These are phyloP conservation scores for Fistulinella cinereoalba DNA, from an alignment of 1,284 basidiomycete species.

Conservation along the genomic window DNA sequence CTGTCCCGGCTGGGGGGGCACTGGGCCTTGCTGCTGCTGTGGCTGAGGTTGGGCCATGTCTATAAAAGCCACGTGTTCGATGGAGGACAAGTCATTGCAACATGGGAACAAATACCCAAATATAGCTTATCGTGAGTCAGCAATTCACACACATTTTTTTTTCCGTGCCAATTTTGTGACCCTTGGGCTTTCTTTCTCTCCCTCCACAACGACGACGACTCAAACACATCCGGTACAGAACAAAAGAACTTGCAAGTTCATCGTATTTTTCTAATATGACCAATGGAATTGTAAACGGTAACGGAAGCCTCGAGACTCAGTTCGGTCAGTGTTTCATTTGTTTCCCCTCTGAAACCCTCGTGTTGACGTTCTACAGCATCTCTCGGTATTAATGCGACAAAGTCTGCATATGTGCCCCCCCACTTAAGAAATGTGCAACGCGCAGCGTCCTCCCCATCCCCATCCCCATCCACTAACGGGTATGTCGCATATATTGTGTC, in stretches of 20 bases:
- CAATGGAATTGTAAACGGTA: slow-evolving; percentile 83
- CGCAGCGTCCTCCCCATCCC: slow-evolving; percentile 58
- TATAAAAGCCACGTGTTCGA: too few species aligned
- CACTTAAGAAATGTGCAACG: slow-evolving; percentile 82
- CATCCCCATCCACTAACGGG: slow-evolving; percentile 47
- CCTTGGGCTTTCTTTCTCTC: slow-evolving; percentile 22
- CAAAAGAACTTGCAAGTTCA: slow-evolving; percentile 32
- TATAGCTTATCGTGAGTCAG: slow-evolving; percentile 1
- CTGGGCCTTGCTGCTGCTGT: slow-evolving; percentile 22
- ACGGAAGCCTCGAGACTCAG: slow-evolving; percentile 75
- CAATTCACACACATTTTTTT: slow-evolving; percentile 33
- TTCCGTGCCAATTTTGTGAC: slow-evolving; percentile 18
- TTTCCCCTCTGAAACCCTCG: slow-evolving; percentile 18
- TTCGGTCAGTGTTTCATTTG: slow-evolving; percentile 64
- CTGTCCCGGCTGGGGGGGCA: slow-evolving; percentile 9
- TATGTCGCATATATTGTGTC: slow-evolving; percentile 35
- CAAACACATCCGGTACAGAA: slow-evolving; percentile 16
- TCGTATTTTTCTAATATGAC: slow-evolving; percentile 66
- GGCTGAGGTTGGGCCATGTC: slow-evolving; percentile 34
- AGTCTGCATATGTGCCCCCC: slow-evolving; percentile 91
- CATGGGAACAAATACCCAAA: slow-evolving; percentile 15
- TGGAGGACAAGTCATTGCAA: too few species aligned
- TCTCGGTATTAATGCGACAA: slow-evolving; percentile 68
- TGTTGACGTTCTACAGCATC: slow-evolving; percentile 42
- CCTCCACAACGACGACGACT: slow-evolving; percentile 24